Conservation (phyloP, 2,329 filamentous ascomycete species). For the Xylariaceae sp. region DNA sequence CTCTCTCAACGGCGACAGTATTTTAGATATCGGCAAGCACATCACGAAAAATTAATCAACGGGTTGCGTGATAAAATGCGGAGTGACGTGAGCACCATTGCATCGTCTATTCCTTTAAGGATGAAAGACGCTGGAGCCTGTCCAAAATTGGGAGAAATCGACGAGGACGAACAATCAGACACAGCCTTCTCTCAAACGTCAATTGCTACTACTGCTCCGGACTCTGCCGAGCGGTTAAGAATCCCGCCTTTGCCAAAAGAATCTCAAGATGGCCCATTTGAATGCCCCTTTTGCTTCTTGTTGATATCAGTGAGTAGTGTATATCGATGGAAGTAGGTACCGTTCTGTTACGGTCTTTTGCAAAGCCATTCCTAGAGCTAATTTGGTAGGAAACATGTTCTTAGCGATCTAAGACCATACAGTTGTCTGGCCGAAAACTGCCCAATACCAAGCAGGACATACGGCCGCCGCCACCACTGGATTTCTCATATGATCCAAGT, state of each 20-base stretch:
- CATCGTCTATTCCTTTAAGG: slow-evolving; percentile 21
- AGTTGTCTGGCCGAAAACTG: slow-evolving; percentile 32
- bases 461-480: slow-evolving; percentile 21
- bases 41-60: slow-evolving; percentile 30
- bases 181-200: slow-evolving; percentile 28
- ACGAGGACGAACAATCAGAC: slow-evolving; percentile 23
- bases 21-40: slow-evolving; percentile 35
- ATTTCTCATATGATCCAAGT: slow-evolving; percentile 20
- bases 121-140: slow-evolving; percentile 11
- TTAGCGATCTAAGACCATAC: slow-evolving; percentile 37
- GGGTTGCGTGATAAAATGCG: slow-evolving; percentile 20
- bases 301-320: slow-evolving; percentile 28
- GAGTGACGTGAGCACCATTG: slow-evolving; percentile 18
- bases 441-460: slow-evolving; percentile 14
- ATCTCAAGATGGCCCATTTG: slow-evolving; percentile 27
- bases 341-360: background rate
- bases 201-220: slow-evolving; percentile 24
- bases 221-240: slow-evolving; percentile 8
- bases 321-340: slow-evolving; percentile 31
- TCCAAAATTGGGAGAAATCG: slow-evolving; percentile 7
- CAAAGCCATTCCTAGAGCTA: background rate
- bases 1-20: slow-evolving; percentile 35
- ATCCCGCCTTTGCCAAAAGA: slow-evolving; percentile 24
- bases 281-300: slow-evolving; percentile 39
- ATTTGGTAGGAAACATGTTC: slow-evolving; percentile 31